Conservation (phyloP, 257 asterid genomes). For the Solanum pimpinellifolium region DNA sequence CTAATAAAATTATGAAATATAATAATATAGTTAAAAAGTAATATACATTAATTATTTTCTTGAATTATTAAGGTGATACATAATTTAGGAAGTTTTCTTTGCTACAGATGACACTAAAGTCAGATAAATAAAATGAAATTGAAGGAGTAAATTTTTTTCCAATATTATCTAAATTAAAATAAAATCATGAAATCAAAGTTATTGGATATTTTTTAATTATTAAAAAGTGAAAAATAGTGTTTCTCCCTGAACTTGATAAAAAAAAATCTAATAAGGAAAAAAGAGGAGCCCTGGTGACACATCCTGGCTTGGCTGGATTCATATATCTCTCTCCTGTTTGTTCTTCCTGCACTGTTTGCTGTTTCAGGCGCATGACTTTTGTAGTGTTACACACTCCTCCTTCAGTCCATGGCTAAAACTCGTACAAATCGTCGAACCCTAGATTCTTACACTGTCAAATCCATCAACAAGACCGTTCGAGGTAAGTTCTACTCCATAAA, state of each 20-base stretch:
- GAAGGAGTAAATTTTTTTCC: neutral
- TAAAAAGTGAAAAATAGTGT: neutral
- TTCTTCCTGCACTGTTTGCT: neutral
- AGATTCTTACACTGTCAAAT: conserved; percentile 60
- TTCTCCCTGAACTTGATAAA: neutral
- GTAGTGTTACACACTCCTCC: conserved; percentile 7
- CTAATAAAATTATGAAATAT: too few relatives aligned
- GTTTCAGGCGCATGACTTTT: conserved; percentile 8
- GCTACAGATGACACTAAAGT: neutral
- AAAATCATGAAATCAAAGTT: neutral
- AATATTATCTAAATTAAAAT: neutral
- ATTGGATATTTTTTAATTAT: neutral
- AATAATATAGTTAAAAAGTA: too few relatives aligned
- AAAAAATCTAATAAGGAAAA: neutral
- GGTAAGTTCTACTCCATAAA: conserved; percentile 24
- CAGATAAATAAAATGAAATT: neutral
- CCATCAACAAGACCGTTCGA: conserved; percentile 56
- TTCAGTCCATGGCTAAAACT: conserved; percentile 54
- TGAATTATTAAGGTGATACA: neutral
- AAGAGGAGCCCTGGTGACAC: neutral
- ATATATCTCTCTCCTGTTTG: neutral
- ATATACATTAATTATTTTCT: too few relatives aligned
- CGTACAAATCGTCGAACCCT: conserved; percentile 58
- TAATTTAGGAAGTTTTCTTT: neutral
- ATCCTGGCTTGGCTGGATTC: neutral